Evolutionary conservation across 352 stramenopile genomes (phyloP).

Genomic region (Globisporangium solare): DNA sequence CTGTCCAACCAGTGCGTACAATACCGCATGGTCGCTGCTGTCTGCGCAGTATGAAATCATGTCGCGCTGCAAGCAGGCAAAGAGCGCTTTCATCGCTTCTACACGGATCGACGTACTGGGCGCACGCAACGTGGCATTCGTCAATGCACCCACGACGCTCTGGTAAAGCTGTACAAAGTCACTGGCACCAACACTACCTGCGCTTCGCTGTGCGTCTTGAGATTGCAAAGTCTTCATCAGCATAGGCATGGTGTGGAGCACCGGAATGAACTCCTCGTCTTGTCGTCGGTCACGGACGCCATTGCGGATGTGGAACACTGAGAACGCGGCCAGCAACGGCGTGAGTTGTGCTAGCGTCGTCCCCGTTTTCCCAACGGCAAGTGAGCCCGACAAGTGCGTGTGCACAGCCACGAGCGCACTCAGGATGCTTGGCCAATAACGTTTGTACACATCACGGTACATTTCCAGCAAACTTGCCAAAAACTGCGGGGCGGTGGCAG

Average conservation of each 20-base stretch:
- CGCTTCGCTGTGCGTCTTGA: not conserved
- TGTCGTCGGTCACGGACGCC: slow-evolving; percentile 35
- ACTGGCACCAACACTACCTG: not conserved
- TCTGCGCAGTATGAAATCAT: slow-evolving; percentile 20
- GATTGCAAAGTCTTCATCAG: slow-evolving; percentile 20
- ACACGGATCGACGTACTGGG: slow-evolving; percentile 22
- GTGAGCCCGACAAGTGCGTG: slow-evolving; percentile 21
- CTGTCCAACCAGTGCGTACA: slow-evolving; percentile 24
- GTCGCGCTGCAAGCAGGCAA: slow-evolving; percentile 33
- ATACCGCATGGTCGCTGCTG: slow-evolving; percentile 4
- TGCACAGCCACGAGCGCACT: slow-evolving; percentile 34
- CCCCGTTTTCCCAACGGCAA: slow-evolving; percentile 1
- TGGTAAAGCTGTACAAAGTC: slow-evolving; percentile 12
- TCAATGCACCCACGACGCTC: slow-evolving; percentile 28
- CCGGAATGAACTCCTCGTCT: slow-evolving; percentile 29
- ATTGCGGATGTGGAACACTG: slow-evolving; percentile 42
- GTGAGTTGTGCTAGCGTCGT: slow-evolving; percentile 8
- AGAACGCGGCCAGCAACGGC: slow-evolving; percentile 27
- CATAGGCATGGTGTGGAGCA: slow-evolving; percentile 31
- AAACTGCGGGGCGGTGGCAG: not conserved
- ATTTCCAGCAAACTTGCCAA: slow-evolving; percentile 15
- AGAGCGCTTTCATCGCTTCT: slow-evolving; percentile 37
- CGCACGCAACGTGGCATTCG: slow-evolving; percentile 33
- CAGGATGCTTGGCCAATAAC: slow-evolving; percentile 53
- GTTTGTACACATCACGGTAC: slow-evolving; percentile 38